Percentiles rank a stretch among this genome's conserved stretches.
phyloP scores from a whole-genome alignment of 345 rosid species.

The Eucalyptus coolabah region DNA sequence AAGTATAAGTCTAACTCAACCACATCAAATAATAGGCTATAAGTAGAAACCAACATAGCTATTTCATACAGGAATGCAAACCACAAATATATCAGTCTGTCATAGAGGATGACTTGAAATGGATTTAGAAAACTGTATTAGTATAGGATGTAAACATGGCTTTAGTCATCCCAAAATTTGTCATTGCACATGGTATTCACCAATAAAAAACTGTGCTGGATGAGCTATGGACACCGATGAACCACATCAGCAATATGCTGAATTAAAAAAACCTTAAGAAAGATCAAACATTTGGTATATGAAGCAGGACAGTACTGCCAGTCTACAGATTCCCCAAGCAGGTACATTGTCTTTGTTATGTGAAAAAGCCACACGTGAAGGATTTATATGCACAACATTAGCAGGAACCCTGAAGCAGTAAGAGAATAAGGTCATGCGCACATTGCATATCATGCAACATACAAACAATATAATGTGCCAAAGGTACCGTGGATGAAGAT shows the following conservation, averaged over 20 bases:
- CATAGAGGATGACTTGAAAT: background rate
- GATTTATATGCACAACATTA: background rate
- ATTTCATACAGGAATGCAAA: background rate
- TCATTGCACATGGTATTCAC: background rate
- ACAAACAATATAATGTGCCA: background rate
- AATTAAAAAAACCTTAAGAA: background rate
- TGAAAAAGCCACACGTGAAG: background rate
- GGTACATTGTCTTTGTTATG: background rate
- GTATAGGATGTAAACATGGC: background rate
- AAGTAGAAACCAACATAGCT: background rate
- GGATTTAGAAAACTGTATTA: background rate
- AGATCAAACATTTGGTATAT: background rate
- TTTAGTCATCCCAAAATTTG: background rate
- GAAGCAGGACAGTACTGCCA: background rate
- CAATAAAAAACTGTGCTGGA: background rate
- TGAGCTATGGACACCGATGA: background rate
- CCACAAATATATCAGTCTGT: background rate
- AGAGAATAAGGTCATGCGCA: background rate
- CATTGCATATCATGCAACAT: background rate
- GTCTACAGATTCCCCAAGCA: background rate
- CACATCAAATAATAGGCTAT: background rate
- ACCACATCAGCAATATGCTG: background rate
- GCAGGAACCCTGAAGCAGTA: background rate
- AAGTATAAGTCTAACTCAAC: background rate
- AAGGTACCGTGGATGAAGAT: constrained; percentile 32